These are phyloP conservation scores for Drechslera avenae DNA, from an alignment of 2,329 filamentous ascomycete species.

Conservation along the genomic window DNA sequence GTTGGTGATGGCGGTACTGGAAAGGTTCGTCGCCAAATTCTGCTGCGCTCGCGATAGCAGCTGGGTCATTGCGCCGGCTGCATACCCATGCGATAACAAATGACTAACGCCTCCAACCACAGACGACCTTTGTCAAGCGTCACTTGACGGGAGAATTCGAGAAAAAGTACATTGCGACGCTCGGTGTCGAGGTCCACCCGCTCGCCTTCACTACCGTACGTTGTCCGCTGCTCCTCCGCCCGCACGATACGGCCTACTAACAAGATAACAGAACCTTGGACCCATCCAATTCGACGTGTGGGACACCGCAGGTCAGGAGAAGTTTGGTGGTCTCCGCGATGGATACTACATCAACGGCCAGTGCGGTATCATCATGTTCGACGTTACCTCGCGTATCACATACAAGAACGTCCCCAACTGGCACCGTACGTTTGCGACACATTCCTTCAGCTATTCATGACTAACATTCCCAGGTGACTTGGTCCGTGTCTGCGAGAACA, in stretches of 20 bases:
- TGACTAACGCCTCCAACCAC: constrained; percentile 40
- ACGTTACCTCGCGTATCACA: constrained; percentile 98
- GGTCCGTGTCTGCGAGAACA: constrained; percentile 98
- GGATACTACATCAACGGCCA: constrained; percentile 99
- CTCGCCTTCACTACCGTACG: constrained; percentile 97
- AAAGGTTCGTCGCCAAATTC: constrained; percentile 72
- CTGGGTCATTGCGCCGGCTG: neutral
- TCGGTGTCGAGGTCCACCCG: constrained; percentile 99
- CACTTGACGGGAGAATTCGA: constrained; percentile 99
- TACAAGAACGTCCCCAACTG: constrained; percentile 99
- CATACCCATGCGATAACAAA: constrained; percentile 1
- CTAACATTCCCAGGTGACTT: constrained; percentile 73
- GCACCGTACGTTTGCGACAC: constrained; percentile 77
- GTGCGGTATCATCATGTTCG: constrained; percentile 99
- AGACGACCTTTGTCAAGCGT: constrained; percentile 99
- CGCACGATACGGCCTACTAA: constrained; percentile 27
- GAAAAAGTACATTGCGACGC: constrained; percentile 99
- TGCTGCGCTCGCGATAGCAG: constrained; percentile 1
- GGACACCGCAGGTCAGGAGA: constrained; percentile 99
- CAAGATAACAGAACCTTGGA: constrained; percentile 74
- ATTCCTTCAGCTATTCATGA: neutral
- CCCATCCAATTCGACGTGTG: constrained; percentile 98
- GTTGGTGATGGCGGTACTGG: constrained; percentile 99
- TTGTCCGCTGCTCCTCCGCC: constrained; percentile 11
- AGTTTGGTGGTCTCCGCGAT: constrained; percentile 98